Evolutionary conservation across 345 rosid genomes (phyloP).

Genomic region (Gossypium sturtianum): DNA sequence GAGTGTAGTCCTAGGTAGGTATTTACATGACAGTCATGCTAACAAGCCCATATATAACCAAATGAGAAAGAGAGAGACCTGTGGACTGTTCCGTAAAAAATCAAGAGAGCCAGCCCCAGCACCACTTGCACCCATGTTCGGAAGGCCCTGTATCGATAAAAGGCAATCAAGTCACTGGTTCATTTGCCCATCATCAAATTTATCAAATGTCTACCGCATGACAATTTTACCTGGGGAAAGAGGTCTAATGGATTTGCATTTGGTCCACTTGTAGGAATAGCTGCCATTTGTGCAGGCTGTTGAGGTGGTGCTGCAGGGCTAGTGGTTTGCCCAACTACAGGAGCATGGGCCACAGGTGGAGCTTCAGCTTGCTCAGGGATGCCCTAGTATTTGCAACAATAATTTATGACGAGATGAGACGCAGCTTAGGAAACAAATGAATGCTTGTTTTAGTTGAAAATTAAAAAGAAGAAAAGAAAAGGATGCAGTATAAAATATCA

Average conservation of each 20-base stretch:
- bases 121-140: constrained; percentile 58
- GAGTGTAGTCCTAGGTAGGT: too few relatives aligned
- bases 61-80: too few relatives aligned
- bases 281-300: constrained; percentile 22
- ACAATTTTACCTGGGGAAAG: too few relatives aligned
- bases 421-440: neutral
- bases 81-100: too few relatives aligned
- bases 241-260: too few relatives aligned
- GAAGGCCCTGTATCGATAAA: constrained; percentile 64
- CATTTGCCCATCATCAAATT: neutral
- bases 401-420: constrained; percentile 2
- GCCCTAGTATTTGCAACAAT: too few relatives aligned
- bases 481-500: too few relatives aligned
- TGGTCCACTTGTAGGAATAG: too few relatives aligned
- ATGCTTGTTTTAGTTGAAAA: neutral
- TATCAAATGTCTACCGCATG: too few relatives aligned
- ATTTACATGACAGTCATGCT: too few relatives aligned
- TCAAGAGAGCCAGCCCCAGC: constrained; percentile 72
- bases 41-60: too few relatives aligned
- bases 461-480: neutral
- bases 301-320: constrained; percentile 39
- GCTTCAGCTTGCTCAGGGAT: too few relatives aligned
- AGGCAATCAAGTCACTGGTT: constrained; percentile 7
- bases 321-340: constrained; percentile 43
- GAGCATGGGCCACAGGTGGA: neutral